A percentile compares a stretch with the other conserved stretches of the same genome.
Conservation (phyloP, 331 rosid genomes). For the Quercus tomentella region DNA sequence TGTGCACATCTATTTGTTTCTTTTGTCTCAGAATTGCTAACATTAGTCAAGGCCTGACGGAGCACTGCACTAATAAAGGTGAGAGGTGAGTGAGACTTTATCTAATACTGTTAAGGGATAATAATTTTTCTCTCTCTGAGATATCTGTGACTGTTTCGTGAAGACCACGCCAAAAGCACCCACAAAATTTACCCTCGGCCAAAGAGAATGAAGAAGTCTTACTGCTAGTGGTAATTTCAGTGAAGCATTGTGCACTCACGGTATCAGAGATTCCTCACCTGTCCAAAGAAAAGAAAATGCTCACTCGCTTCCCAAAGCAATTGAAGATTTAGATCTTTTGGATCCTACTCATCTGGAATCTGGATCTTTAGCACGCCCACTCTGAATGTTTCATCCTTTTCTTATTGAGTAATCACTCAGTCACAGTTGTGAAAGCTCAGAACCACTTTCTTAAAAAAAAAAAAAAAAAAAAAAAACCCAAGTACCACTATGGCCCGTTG, state of each 20-base stretch:
- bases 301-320: neutral
- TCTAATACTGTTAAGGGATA: neutral
- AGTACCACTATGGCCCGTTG: neutral
- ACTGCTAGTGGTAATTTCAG: conserved; percentile 2
- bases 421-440: neutral
- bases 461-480: too few relatives aligned
- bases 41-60: neutral
- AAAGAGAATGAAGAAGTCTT: neutral
- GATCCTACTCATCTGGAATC: conserved; percentile 1
- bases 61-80: neutral
- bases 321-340: neutral
- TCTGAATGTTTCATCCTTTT: neutral
- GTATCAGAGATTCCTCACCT: conserved; percentile 30
- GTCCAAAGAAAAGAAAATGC: neutral
- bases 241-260: conserved; percentile 17
- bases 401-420: neutral
- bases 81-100: neutral
- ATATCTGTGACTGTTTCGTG: conserved; percentile 12
- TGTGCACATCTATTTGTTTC: conserved; percentile 1
- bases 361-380: neutral
- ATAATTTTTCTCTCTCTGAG: too few relatives aligned
- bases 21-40: neutral
- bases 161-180: conserved; percentile 15
- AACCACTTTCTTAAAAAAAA: too few relatives aligned
- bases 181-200: neutral